These are phyloP conservation scores for Yarrowia yakushimensis DNA, from an alignment of 805 yeast genomes.

Conservation along the genomic window DNA sequence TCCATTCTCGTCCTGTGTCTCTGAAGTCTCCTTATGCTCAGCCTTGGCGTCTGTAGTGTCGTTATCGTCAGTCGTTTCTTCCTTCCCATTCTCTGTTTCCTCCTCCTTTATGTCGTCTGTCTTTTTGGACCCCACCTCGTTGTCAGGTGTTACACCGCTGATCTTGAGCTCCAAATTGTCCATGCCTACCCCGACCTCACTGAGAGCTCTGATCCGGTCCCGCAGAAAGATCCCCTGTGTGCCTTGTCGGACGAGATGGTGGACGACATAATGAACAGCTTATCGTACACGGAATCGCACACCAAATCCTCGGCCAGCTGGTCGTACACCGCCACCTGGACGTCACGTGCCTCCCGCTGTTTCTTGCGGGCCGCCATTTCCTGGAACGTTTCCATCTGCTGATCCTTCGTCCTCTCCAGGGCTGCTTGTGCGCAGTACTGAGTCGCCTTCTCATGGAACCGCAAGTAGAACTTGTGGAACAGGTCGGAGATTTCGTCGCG, in stretches of 20 bases:
- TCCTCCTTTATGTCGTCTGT: not conserved
- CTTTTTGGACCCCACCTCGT: no score
- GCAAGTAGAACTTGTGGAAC: slow-evolving; percentile 42
- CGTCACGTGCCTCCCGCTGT: slow-evolving; percentile 33
- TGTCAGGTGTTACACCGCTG: slow-evolving; percentile 25
- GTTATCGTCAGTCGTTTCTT: slow-evolving; percentile 8
- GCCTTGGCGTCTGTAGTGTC: not conserved
- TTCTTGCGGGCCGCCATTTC: slow-evolving; percentile 38
- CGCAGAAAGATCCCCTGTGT: slow-evolving; percentile 31
- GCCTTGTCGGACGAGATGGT: slow-evolving; percentile 35
- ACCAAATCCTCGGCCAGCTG: slow-evolving; percentile 41
- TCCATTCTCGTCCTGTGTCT: not conserved
- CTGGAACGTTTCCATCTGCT: slow-evolving; percentile 35
- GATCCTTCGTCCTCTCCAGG: slow-evolving; percentile 28
- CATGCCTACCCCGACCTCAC: slow-evolving; percentile 33
- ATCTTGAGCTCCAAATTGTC: slow-evolving; percentile 37
- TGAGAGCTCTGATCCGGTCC: slow-evolving; percentile 34
- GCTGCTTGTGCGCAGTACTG: slow-evolving; percentile 27
- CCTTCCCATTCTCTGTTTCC: not conserved
- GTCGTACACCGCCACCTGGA: slow-evolving; percentile 30
- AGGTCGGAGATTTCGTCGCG: slow-evolving; percentile 41
- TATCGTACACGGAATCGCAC: slow-evolving; percentile 38
- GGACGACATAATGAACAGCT: slow-evolving; percentile 37
- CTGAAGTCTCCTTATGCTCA: not conserved
- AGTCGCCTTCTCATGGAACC: slow-evolving; percentile 35